These are phyloP conservation scores for Aureococcus anophagefferens DNA, from an alignment of 108 stramenopile genomes.

Conservation along the genomic window DNA sequence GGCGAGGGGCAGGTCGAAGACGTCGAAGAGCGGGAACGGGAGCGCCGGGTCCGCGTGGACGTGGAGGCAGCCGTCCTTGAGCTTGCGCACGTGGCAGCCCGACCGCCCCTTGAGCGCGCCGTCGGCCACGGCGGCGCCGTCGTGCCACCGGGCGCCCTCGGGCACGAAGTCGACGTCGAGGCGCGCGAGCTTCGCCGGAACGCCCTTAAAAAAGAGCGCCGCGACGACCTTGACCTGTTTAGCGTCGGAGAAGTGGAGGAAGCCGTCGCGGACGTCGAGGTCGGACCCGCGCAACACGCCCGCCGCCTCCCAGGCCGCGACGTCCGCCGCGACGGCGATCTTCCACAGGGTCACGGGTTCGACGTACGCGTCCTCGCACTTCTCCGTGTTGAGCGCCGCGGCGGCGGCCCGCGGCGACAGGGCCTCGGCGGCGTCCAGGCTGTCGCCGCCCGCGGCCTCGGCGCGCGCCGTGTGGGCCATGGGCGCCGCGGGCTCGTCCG, in stretches of 20 bases:
- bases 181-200: background rate
- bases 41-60: background rate
- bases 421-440: too few species aligned
- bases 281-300: background rate
- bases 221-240: background rate
- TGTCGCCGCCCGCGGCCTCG: too few species aligned
- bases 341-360: too few species aligned
- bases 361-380: too few species aligned
- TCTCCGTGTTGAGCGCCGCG: too few species aligned
- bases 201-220: background rate
- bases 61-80: background rate
- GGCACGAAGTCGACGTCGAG: background rate
- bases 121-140: background rate
- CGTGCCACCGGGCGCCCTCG: background rate
- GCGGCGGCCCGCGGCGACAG: too few species aligned
- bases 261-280: background rate
- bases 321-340: too few species aligned
- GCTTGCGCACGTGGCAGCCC: background rate
- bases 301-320: background rate
- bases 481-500: too few species aligned
- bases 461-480: too few species aligned
- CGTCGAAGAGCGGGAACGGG: background rate
- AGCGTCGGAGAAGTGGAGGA: background rate
- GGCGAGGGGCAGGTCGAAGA: background rate
- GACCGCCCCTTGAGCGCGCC: background rate